Percentiles rank a stretch among this genome's conserved stretches.
phyloP scores from a whole-genome alignment of 805 yeast species.

The Lachancea cidri region DNA sequence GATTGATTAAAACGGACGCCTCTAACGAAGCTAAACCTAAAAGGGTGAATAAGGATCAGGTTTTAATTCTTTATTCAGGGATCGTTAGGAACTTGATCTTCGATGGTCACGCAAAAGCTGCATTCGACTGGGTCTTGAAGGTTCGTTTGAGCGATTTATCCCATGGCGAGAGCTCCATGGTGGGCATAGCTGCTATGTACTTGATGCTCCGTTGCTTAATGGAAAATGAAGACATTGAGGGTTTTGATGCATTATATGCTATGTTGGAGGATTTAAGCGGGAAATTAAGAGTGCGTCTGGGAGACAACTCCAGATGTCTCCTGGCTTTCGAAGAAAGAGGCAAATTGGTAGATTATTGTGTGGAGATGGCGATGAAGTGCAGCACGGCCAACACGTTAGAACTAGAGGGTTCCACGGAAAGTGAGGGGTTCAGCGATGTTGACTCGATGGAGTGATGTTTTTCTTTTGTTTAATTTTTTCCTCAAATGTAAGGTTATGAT shows the following conservation, averaged over 20 bases:
- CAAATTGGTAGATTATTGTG: constrained; percentile 28
- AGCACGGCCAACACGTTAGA: constrained; percentile 7
- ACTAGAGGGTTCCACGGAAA: constrained; percentile 4
- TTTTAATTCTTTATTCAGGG: constrained; percentile 20
- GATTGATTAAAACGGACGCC: constrained; percentile 15
- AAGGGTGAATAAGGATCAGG: constrained; percentile 12
- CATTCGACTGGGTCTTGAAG: constrained; percentile 4
- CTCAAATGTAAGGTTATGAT: too few relatives aligned
- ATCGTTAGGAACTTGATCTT: constrained; percentile 5
- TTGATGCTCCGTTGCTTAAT: constrained; percentile 18
- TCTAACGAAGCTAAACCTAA: constrained; percentile 12
- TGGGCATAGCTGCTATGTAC: constrained; percentile 32
- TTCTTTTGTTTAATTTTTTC: background rate
- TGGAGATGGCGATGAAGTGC: constrained; percentile 15
- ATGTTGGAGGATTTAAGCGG: constrained; percentile 31
- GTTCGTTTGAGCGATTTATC: background rate
- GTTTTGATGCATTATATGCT: constrained; percentile 1
- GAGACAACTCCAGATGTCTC: constrained; percentile 27
- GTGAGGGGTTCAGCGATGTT: constrained; percentile 6
- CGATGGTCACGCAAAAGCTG: constrained; percentile 1
- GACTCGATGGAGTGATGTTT: background rate
- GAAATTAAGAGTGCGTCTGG: constrained; percentile 34
- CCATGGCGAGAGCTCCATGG: constrained; percentile 15
- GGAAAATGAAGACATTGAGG: constrained; percentile 12
- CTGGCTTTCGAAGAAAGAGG: constrained; percentile 29